phyloP scores from a whole-genome alignment of 768 basidiomycete genomes.

The Pholiota microspora region DNA sequence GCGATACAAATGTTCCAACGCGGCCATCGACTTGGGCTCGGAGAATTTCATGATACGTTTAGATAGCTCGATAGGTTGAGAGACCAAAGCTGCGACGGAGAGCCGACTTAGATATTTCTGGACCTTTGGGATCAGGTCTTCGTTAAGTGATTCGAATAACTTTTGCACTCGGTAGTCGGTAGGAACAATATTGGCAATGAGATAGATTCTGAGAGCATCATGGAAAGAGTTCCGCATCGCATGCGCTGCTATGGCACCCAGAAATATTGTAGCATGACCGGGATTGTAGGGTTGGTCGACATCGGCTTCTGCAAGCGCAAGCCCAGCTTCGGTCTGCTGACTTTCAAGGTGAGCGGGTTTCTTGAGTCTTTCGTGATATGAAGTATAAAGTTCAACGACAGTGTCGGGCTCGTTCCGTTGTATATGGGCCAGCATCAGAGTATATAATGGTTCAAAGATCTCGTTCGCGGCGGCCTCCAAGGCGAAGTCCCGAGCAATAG shows the following conservation, averaged over 20 bases:
- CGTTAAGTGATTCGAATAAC: slow-evolving; percentile 37
- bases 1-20: slow-evolving; percentile 49
- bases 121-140: slow-evolving; percentile 41
- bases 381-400: slow-evolving; percentile 44
- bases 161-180: slow-evolving; percentile 29
- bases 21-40: slow-evolving; percentile 23
- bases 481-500: slow-evolving; percentile 43
- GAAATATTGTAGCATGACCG: slow-evolving; percentile 40
- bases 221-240: slow-evolving; percentile 58
- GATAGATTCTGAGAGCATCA: slow-evolving; percentile 46
- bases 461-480: slow-evolving; percentile 44
- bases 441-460: slow-evolving; percentile 45
- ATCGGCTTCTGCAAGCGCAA: slow-evolving; percentile 14
- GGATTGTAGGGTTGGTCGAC: slow-evolving; percentile 16
- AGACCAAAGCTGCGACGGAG: slow-evolving; percentile 49
- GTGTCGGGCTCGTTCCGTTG: slow-evolving; percentile 35
- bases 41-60: slow-evolving; percentile 50
- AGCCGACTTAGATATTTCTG: slow-evolving; percentile 45
- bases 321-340: slow-evolving; percentile 6
- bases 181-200: slow-evolving; percentile 37
- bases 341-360: slow-evolving; percentile 14
- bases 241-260: slow-evolving; percentile 58
- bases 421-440: slow-evolving; percentile 48
- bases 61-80: slow-evolving; percentile 46
- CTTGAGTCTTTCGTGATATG: slow-evolving; percentile 28